Conservation (phyloP, 2,329 filamentous ascomycete genomes). For the Byssoonygena ceratinophila region DNA sequence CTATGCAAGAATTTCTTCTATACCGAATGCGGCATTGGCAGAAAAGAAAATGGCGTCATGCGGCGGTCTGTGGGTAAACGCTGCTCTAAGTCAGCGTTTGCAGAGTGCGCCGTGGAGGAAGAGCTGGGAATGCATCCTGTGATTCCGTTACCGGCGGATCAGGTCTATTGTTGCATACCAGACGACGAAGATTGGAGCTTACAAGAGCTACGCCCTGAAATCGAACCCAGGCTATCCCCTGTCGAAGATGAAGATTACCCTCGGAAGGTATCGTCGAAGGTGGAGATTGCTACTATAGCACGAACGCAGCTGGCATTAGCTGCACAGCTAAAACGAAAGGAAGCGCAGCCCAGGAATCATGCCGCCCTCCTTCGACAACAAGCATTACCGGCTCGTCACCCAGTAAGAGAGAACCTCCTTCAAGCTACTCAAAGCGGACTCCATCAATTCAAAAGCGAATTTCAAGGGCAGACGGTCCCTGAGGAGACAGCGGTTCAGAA, state of each 20-base stretch:
- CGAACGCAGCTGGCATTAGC: conserved; percentile 33
- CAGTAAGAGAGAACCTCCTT: conserved; percentile 18
- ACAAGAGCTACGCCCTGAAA: conserved; percentile 13
- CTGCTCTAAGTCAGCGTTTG: conserved; percentile 37
- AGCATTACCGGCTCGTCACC: conserved; percentile 27
- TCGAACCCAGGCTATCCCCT: not conserved
- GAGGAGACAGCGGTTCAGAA: conserved; percentile 18
- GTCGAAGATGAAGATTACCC: conserved; percentile 19
- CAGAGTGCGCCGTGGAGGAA: conserved; percentile 39
- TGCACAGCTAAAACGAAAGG: conserved; percentile 33
- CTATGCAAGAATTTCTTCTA: conserved; percentile 36
- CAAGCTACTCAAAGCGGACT: not conserved
- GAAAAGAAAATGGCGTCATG: conserved; percentile 32
- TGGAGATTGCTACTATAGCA: conserved; percentile 24
- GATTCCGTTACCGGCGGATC: conserved; percentile 37
- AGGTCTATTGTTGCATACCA: conserved; percentile 38
- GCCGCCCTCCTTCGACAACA: conserved; percentile 40
- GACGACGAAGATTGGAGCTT: conserved; percentile 34
- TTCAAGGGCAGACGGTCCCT: not conserved
- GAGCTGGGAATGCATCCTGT: conserved; percentile 36
- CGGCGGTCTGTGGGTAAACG: conserved; percentile 38
- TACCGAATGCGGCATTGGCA: conserved; percentile 37
- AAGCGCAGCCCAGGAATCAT: conserved; percentile 33
- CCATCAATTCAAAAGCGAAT: not conserved
- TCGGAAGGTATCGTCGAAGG: conserved; percentile 23